Conservation (phyloP, 768 basidiomycete genomes). For the Amanita molliuscula region DNA sequence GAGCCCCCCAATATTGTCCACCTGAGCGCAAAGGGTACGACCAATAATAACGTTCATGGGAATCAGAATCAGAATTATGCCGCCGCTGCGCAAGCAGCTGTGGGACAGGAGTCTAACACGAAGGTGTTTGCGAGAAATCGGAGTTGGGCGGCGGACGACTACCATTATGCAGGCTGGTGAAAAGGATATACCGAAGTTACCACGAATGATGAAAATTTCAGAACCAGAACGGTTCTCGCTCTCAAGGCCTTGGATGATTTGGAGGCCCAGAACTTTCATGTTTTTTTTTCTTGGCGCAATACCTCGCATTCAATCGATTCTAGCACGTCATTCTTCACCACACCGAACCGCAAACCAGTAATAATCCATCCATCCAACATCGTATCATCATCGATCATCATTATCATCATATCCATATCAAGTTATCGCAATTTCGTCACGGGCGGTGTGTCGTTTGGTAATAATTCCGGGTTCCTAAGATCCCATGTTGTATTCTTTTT, state of each 20-base stretch:
- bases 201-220: background rate
- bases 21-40: slow-evolving; percentile 25
- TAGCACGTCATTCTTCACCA: background rate
- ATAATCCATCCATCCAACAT: background rate
- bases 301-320: background rate
- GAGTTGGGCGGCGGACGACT: slow-evolving; percentile 5
- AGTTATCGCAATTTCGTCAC: background rate
- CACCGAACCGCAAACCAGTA: background rate
- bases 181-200: background rate
- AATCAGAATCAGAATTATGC: background rate
- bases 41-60: slow-evolving; percentile 3
- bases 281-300: background rate
- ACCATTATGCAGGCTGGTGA: slow-evolving; percentile 5
- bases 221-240: background rate
- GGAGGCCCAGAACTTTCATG: background rate
- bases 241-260: background rate
- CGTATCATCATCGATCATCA: background rate
- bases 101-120: slow-evolving; percentile 6
- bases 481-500: background rate
- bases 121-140: slow-evolving; percentile 1
- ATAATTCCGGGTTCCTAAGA: background rate
- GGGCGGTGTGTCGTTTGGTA: background rate
- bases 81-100: background rate
- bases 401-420: background rate
- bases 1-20: slow-evolving; percentile 28